Base-by-base conservation (phyloP, 495 filamentous ascomycete genomes). In the Rhypophila decipiens region DNA sequence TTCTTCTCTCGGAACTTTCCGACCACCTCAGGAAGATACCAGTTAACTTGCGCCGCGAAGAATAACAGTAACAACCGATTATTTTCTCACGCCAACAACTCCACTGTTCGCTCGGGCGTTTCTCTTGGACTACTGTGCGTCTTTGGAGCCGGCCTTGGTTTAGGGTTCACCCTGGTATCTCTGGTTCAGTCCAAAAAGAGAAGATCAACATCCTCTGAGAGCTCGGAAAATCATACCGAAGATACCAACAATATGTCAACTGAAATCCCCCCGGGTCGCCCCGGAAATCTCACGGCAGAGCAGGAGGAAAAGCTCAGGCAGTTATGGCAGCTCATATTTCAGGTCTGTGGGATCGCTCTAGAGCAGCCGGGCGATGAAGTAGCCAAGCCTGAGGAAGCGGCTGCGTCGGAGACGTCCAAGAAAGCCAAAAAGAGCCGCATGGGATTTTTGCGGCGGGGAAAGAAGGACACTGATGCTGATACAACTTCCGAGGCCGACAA, bases 301-400 rank as follows among this genome's bases (percentile, higher is more conserved):
- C 83, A 98, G 64, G 88, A 96, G 55, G 81, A 75, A 52, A 96
- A 94, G 66, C 70, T 98, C 42, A 84, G 83, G 59, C 86, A 91
- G 61, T 76, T 97, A 57, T 98, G 93, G 93, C 63, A 76, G 8
- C 71, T 82, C 39, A 74, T 85, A 20, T 74, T 96, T 48, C 83
- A 84, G 39, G 77, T 95, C 39, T 96, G 90, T 62, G 88, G 85
- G 33, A 80, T 95, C 17, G 64, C 55, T 47, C 18, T 54, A 24
- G 59, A 61, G 21, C 56, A 64, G 37, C 50, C 64, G 41, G 49
- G 57, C 22, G 53, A 58, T 9, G 55, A 48, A 2, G 47, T 61
- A 5, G 37, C 17, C 15, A 21, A 34, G 27, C 20, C 15, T 19
- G 29, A 15, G 20, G 20, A n/a, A 36, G 39, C 58, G 18, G 38